A percentile compares a stretch with the other conserved stretches of the same genome.
phyloP scores from a whole-genome alignment of 805 yeast genomes.

The Schwanniomyces vanrijiae region DNA sequence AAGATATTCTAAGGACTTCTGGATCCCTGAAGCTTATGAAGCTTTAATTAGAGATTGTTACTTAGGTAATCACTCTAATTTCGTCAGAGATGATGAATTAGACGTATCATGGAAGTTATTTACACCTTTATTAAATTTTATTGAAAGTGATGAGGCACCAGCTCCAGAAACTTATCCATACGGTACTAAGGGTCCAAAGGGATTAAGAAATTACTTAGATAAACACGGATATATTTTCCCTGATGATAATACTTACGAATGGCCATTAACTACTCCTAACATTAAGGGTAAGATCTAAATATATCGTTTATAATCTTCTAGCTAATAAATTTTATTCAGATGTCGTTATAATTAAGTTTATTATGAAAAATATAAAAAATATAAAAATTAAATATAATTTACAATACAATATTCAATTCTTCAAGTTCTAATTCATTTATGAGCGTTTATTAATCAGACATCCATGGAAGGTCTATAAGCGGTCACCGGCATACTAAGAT shows the following conservation, averaged over 20 bases:
- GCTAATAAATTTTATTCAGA: not conserved
- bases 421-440: conserved; percentile 2
- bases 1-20: conserved; percentile 76
- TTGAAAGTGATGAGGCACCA: conserved; percentile 74
- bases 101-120: conserved; percentile 91
- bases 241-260: conserved; percentile 68
- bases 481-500: conserved; percentile 83
- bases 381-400: not conserved
- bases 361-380: not conserved
- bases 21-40: conserved; percentile 98
- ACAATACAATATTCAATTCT: not conserved
- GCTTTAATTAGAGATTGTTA: conserved; percentile 88
- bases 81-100: conserved; percentile 96
- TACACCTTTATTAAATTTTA: conserved; percentile 82
- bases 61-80: conserved; percentile 93
- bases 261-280: conserved; percentile 77
- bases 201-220: conserved; percentile 58
- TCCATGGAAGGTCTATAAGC: conserved; percentile 87
- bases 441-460: conserved; percentile 60
- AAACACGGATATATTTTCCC: conserved; percentile 74
- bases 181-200: conserved; percentile 87
- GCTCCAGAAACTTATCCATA: conserved; percentile 72
- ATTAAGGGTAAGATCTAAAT: conserved; percentile 30
- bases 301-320: not conserved
- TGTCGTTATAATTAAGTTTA: not conserved